Percentiles rank a stretch among this genome's conserved stretches.
phyloP scores from a whole-genome alignment of 495 filamentous ascomycete species.

The Talaromyces adpressus region DNA sequence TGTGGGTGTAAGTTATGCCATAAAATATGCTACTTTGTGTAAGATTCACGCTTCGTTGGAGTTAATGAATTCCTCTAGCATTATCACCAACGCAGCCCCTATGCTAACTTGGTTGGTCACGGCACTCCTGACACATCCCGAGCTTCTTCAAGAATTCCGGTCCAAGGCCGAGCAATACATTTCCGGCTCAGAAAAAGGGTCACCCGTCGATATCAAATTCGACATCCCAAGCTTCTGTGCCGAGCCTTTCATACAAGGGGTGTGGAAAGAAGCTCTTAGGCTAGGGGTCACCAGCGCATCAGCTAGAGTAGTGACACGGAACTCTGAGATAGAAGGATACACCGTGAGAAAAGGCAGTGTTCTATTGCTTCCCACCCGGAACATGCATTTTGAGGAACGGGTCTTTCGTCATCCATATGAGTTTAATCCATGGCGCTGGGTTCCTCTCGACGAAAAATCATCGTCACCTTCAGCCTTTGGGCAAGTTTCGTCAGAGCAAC shows the following conservation, averaged over 20 bases:
- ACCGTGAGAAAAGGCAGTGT: slow-evolving; percentile 8
- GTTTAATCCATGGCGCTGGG: slow-evolving; percentile 5
- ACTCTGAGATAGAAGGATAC: slow-evolving; percentile 8
- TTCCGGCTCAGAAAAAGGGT: neutral
- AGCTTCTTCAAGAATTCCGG: neutral
- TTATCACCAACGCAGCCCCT: slow-evolving; percentile 5
- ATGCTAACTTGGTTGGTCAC: slow-evolving; percentile 8
- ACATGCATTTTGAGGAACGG: slow-evolving; percentile 4
- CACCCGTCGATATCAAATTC: neutral
- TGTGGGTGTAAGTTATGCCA: slow-evolving; percentile 6
- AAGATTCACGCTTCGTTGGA: neutral
- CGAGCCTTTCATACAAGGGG: slow-evolving; percentile 5
- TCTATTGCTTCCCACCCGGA: slow-evolving; percentile 1
- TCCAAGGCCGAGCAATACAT: neutral
- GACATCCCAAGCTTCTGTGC: neutral
- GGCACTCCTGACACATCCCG: neutral
- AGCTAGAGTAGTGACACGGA: slow-evolving; percentile 1
- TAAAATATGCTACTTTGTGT: neutral
- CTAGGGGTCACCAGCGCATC: slow-evolving; percentile 3
- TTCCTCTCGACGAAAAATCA: neutral
- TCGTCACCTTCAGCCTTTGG: neutral
- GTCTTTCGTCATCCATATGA: slow-evolving; percentile 4
- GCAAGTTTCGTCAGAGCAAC: neutral
- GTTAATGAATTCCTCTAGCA: neutral
- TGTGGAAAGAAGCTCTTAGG: slow-evolving; percentile 10